phyloP scores from a whole-genome alignment of 2,329 filamentous ascomycete genomes.

The Cytospora piceae region DNA sequence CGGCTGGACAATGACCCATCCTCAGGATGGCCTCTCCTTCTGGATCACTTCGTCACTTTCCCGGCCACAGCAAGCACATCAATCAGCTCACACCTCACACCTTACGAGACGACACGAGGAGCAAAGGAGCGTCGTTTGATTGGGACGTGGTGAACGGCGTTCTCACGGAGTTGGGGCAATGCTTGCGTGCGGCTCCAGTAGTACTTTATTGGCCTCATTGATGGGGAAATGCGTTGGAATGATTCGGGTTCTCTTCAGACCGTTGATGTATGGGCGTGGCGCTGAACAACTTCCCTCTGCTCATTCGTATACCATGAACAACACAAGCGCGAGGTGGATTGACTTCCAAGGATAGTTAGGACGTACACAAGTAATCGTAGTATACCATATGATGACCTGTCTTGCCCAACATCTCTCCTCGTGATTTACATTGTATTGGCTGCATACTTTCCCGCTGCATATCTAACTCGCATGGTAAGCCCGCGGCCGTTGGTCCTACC shows the following conservation, averaged over 20 bases:
- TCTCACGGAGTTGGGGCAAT: conserved; percentile 16
- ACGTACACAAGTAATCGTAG: conserved; percentile 15
- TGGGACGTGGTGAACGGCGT: conserved; percentile 8
- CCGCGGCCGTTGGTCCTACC: too few relatives aligned
- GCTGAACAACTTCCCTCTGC: conserved; percentile 3
- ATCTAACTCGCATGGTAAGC: not conserved
- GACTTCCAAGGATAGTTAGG: conserved; percentile 11
- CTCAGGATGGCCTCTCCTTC: not conserved
- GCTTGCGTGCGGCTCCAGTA: not conserved
- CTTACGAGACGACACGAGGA: not conserved
- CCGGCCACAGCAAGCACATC: not conserved
- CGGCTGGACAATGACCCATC: not conserved
- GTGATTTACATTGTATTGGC: not conserved
- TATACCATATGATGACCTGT: conserved; percentile 10
- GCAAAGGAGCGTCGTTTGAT: not conserved
- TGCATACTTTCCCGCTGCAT: not conserved
- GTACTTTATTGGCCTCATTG: not conserved
- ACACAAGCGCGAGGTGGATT: conserved; percentile 7
- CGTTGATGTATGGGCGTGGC: not conserved
- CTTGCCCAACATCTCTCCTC: not conserved
- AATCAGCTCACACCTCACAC: not conserved
- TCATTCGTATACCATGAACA: conserved; percentile 8
- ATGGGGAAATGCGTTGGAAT: not conserved
- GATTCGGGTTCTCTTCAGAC: not conserved
- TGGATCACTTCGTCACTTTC: not conserved